These are phyloP conservation scores for Aspergillus viridinutans DNA, from an alignment of 2,329 filamentous ascomycete genomes.

Conservation along the genomic window DNA sequence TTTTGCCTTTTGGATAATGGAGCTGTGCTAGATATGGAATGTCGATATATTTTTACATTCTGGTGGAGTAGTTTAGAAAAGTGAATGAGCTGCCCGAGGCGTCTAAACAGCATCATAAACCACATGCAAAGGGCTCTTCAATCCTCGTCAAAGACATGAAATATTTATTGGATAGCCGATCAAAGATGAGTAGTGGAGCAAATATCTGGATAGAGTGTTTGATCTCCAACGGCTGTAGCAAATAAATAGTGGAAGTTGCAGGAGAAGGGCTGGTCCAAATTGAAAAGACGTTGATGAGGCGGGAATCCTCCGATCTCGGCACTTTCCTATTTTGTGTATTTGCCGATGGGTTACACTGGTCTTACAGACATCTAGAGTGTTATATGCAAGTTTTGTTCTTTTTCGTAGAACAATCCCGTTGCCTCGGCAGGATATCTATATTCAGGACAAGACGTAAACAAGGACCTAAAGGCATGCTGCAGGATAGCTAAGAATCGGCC, in stretches of 20 bases:
- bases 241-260: not conserved
- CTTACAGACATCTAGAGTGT: too few relatives aligned
- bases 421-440: too few relatives aligned
- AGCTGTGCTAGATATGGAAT: not conserved
- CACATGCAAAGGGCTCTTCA: not conserved
- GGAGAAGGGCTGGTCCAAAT: not conserved
- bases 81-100: not conserved
- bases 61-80: not conserved
- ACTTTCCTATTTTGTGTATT: not conserved
- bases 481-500: too few relatives aligned
- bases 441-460: too few relatives aligned
- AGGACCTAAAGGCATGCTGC: too few relatives aligned
- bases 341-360: not conserved
- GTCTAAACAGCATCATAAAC: not conserved
- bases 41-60: not conserved
- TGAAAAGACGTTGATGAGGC: not conserved
- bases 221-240: not conserved
- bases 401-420: too few relatives aligned
- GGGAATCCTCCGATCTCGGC: not conserved
- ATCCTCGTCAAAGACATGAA: not conserved
- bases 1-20: slow-evolving; percentile 20
- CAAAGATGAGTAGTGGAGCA: not conserved
- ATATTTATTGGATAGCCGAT: too few relatives aligned
- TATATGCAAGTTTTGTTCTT: too few relatives aligned
- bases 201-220: not conserved